Evolutionary conservation across 2,329 filamentous ascomycete species (phyloP).

Genomic region (Chaetomiaceae sp.): DNA sequence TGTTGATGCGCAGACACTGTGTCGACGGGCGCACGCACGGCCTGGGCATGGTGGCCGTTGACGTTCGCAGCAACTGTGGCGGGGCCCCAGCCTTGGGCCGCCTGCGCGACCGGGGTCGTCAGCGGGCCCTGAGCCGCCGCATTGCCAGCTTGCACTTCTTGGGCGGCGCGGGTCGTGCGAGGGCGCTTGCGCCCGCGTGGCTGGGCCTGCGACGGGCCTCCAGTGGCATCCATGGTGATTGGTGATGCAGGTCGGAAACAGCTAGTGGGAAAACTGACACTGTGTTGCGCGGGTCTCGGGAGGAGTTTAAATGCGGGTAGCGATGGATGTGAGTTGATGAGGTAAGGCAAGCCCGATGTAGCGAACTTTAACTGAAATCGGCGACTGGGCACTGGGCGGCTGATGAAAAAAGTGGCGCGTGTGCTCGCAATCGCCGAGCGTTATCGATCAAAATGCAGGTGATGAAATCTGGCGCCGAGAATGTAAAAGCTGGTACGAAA

Average conservation of each 20-base stretch:
- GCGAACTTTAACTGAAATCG: conserved; percentile 4
- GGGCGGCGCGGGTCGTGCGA: conserved; percentile 22
- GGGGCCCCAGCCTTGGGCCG: conserved; percentile 22
- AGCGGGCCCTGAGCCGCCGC: conserved; percentile 17
- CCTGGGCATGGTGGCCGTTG: conserved; percentile 21
- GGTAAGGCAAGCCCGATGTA: background rate
- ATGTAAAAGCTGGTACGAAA: too few relatives aligned
- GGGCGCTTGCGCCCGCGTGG: conserved; percentile 26
- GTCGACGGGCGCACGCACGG: conserved; percentile 27
- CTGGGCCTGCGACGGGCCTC: conserved; percentile 21
- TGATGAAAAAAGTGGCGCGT: conserved; percentile 7
- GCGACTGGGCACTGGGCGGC: background rate
- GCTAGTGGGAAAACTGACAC: conserved; percentile 22
- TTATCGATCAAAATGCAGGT: conserved; percentile 8
- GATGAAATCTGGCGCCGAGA: conserved; percentile 1
- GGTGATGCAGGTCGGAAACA: conserved; percentile 15
- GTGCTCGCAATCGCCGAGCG: conserved; percentile 16
- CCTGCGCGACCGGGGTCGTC: conserved; percentile 19
- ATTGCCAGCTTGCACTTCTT: conserved; percentile 25
- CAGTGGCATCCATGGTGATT: conserved; percentile 21
- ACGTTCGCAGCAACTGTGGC: conserved; percentile 9
- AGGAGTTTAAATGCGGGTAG: too few relatives aligned
- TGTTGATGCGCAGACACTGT: conserved; percentile 25
- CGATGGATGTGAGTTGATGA: too few relatives aligned
- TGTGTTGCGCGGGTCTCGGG: conserved; percentile 14